Evolutionary conservation across 768 basidiomycete genomes (phyloP).

Genomic region (Dendrothele bispora): DNA sequence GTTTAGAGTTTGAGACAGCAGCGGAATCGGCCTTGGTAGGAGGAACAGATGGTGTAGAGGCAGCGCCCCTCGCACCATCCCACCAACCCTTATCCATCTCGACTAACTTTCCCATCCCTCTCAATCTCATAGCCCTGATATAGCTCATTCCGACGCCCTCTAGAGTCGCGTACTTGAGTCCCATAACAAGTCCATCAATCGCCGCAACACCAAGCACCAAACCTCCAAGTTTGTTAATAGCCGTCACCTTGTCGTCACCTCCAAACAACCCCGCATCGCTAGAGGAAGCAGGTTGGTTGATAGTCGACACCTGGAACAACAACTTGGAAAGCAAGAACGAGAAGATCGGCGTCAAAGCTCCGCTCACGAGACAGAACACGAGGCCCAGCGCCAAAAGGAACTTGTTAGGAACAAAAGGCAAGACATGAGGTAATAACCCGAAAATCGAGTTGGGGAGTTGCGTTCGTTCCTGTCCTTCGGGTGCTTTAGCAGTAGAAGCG

Average conservation of each 20-base stretch:
- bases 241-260: conserved; percentile 60
- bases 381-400: conserved; percentile 69
- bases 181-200: conserved; percentile 72
- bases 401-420: conserved; percentile 77
- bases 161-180: conserved; percentile 79
- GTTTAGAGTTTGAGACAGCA: no score
- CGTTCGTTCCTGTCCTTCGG: conserved; percentile 17
- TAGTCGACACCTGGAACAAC: conserved; percentile 70
- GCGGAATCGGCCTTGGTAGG: background rate
- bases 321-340: conserved; percentile 85
- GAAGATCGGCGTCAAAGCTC: conserved; percentile 89
- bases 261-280: no score
- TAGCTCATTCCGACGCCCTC: conserved; percentile 74
- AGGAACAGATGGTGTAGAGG: no score
- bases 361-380: conserved; percentile 65
- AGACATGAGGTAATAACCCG: conserved; percentile 51
- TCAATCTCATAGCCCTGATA: conserved; percentile 64
- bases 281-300: no score
- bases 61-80: conserved; percentile 52
- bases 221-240: conserved; percentile 70
- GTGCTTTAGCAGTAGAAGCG: conserved; percentile 4
- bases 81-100: conserved; percentile 88
- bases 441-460: conserved; percentile 27
- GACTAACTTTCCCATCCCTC: conserved; percentile 59
- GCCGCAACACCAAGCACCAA: conserved; percentile 75